phyloP scores from a whole-genome alignment of 139 green algal species.

The Bryopsis sp. region DNA sequence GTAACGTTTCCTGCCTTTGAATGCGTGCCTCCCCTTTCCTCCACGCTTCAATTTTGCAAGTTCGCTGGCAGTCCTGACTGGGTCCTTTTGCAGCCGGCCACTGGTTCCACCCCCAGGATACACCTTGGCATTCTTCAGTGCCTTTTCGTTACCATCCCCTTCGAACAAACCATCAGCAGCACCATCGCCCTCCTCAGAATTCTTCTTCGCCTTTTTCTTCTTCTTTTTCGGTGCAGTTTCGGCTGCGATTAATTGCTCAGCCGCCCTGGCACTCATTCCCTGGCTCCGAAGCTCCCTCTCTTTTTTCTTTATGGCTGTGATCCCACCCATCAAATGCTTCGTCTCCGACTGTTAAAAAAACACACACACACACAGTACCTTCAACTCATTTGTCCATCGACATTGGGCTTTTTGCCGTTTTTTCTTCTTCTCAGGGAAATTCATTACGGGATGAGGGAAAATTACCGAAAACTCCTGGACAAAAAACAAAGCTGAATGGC shows the following conservation, averaged over 20 bases:
- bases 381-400: no score
- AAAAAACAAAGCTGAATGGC: no score
- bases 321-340: no score
- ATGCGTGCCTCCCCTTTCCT: slow-evolving; percentile 7
- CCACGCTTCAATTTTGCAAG: not conserved
- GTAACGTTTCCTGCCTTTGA: slow-evolving; percentile 4
- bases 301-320: not conserved
- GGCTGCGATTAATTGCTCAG: not conserved
- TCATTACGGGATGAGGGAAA: no score
- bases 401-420: no score
- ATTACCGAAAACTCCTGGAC: no score
- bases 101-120: slow-evolving; percentile 3
- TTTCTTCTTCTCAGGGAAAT: no score
- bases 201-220: not conserved
- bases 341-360: no score
- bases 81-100: not conserved
- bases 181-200: not conserved
- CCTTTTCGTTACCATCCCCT: not conserved
- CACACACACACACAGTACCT: no score
- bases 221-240: not conserved
- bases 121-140: not conserved
- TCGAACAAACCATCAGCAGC: no score
- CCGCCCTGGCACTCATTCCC: no score
- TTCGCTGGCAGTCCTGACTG: not conserved
- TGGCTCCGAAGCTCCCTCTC: not conserved